Evolutionary conservation across 768 basidiomycete species (phyloP), one percentile per base, ranked within the genome.

Genomic region (Dacryopinax spathularia): DNA sequence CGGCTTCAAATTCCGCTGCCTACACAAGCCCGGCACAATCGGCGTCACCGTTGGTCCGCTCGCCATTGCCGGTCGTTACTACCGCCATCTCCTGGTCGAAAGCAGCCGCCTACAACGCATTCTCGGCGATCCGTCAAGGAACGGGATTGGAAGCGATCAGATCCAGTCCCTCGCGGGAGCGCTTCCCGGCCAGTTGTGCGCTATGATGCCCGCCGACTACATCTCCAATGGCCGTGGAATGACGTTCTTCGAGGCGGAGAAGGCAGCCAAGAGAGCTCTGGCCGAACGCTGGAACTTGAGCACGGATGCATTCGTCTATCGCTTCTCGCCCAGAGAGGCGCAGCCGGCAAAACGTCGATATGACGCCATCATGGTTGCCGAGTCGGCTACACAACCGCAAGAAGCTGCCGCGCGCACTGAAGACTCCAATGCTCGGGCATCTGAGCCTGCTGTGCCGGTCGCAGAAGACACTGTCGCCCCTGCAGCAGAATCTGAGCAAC

Each of bases 171-270:
- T 56, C 18, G 48, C 48, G 25, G 48, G 48, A 3, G 12, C 48
- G 29, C 48, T 56, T 5, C 48, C 48, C 10, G 48, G 48, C 10
- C 48, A 56, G 29, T 29, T 56, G 18, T 56, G 48, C 25, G 48
- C 48, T 9, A 56, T 56, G 48, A 56, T 56, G 48, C 48, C 48
- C 10, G 48, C 31, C 25, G 48, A 56, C 48, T 56, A 56, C 48
- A 56, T 56, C 15, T 56, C 25, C 18, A 22, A 20, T 18, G 48
- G 48, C 6, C 10, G 48, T 3, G 48, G 13, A 7, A 56, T 56
- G 48, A 56, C 25, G 48, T 56, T 56, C 31, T 22, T 56, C 48
- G 48, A 56, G 31, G 3, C 48, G 25, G 48, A 56, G 20, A 22
- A 29, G 5, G 25, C 48, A 20, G 48, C 48, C 5, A 56, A 56